phyloP scores from a whole-genome alignment of 2,329 filamentous ascomycete species.

The Elsinoe arachidis region DNA sequence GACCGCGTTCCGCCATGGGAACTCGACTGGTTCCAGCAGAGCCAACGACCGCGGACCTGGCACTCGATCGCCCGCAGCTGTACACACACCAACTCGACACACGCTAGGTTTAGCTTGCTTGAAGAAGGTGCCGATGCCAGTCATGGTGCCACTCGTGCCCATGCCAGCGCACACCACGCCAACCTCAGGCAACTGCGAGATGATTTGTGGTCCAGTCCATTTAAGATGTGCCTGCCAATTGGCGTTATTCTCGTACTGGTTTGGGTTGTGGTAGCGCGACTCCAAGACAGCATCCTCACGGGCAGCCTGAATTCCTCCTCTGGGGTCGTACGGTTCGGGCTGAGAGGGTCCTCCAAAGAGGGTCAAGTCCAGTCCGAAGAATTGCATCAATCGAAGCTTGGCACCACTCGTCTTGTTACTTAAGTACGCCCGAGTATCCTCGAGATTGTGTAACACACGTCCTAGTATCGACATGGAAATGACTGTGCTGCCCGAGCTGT shows the following conservation, averaged over 20 bases:
- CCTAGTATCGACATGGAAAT: slow-evolving; percentile 51
- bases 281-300: slow-evolving; percentile 35
- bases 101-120: slow-evolving; percentile 37
- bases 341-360: slow-evolving; percentile 53
- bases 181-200: slow-evolving; percentile 60
- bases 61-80: slow-evolving; percentile 47
- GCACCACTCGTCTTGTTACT: slow-evolving; percentile 50
- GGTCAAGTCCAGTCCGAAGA: slow-evolving; percentile 51
- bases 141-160: slow-evolving; percentile 87
- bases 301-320: slow-evolving; percentile 46
- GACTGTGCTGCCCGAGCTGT: slow-evolving; percentile 55
- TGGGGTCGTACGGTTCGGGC: slow-evolving; percentile 45
- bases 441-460: slow-evolving; percentile 42
- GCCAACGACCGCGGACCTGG: slow-evolving; percentile 44
- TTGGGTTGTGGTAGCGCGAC: slow-evolving; percentile 42
- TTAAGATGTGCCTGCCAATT: slow-evolving; percentile 77
- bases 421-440: slow-evolving; percentile 47
- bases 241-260: slow-evolving; percentile 83
- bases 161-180: slow-evolving; percentile 83
- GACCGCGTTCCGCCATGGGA: slow-evolving; percentile 21
- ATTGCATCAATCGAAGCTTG: slow-evolving; percentile 49
- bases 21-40: slow-evolving; percentile 19
- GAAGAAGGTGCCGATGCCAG: slow-evolving; percentile 59
- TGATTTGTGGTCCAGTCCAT: slow-evolving; percentile 81
- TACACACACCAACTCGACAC: slow-evolving; percentile 42